Evolutionary conservation across 2,329 filamentous ascomycete species (phyloP), one percentile per base, ranked within the genome.

Genomic region (Colletotrichum orchidophilum): DNA sequence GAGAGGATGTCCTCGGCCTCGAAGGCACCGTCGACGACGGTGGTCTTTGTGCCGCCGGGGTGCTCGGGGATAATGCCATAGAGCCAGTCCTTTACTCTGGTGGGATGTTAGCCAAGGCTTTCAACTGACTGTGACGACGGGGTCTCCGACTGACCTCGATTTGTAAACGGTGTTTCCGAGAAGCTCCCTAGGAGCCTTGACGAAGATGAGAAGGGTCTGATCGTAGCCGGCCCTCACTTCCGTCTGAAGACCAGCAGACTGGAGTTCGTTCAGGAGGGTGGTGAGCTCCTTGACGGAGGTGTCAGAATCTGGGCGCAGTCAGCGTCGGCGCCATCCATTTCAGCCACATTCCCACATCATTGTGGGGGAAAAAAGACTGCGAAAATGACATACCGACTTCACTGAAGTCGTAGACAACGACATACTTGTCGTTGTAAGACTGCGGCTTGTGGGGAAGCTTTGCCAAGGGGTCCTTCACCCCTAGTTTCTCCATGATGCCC

Each of bases 11-110:
- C 87, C 78, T 95, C 93, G 21, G 92, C 88, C 76, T 93, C 91
- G 49, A 78, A 84, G 4, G 75, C 76, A 12, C 77, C 81, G 82
- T 89, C 76, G 86, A 85, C 63, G 85, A 86, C 29, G 83, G 88
- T 76, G 87, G 86, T 65, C 79, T 82, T 80, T 83, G 84, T 74
- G 85, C 85, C 72, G 81, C 85, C 84, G 0, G 93, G 93, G 63
- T 92, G 89, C 50, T 86, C 86, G 55, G 90, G 85, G 53, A 88
- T 88, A 72, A 94, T 89, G 53, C 91, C 91, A 77, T 93, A 90
- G 26, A 95, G 85, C 91, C 92, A 95, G 78, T 95, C 93, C 74
- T 91, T 91, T 35, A 94, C 89, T 75, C 92, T 93, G 69, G 26
- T 11, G 55, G 24, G 13, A 39, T 13, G 64, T 71, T 15, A 68